Percentiles rank a stretch among this genome's conserved stretches.
Conservation (phyloP, 148 eudicot genomes). For the Camellia lanceoleosa region DNA sequence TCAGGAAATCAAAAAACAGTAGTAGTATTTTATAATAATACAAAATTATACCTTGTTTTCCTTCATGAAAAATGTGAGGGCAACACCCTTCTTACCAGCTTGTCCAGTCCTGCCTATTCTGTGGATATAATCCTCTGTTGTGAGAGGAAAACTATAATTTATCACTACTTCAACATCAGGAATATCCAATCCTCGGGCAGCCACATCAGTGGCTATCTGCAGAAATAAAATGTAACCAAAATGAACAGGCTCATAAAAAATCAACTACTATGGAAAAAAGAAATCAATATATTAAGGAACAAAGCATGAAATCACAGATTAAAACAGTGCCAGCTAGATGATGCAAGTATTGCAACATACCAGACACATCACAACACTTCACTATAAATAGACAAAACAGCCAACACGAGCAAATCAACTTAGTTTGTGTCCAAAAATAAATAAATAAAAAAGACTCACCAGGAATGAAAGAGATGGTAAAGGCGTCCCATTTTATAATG, state of each 20-base stretch:
- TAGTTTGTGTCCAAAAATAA: neutral
- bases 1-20: neutral
- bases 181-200: constrained; percentile 98
- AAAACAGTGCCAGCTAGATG: neutral
- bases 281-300: neutral
- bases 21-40: neutral
- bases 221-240: constrained; percentile 12
- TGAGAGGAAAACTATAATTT: constrained; percentile 95
- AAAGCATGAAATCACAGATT: neutral
- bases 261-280: neutral
- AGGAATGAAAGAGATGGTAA: neutral
- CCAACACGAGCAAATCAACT: neutral
- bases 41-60: constrained; percentile 72
- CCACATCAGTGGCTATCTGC: constrained; percentile 99
- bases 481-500: neutral
- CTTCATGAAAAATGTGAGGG: constrained; percentile 93
- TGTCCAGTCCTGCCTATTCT: constrained; percentile 97
- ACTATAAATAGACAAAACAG: neutral
- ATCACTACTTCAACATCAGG: constrained; percentile 98
- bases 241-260: neutral
- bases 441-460: neutral
- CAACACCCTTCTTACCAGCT: constrained; percentile 99
- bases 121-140: constrained; percentile 98
- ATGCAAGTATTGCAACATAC: neutral
- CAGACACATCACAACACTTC: neutral